These are phyloP conservation scores for Lasiosphaeria miniovina DNA, from an alignment of 495 filamentous ascomycete genomes.

Conservation along the genomic window DNA sequence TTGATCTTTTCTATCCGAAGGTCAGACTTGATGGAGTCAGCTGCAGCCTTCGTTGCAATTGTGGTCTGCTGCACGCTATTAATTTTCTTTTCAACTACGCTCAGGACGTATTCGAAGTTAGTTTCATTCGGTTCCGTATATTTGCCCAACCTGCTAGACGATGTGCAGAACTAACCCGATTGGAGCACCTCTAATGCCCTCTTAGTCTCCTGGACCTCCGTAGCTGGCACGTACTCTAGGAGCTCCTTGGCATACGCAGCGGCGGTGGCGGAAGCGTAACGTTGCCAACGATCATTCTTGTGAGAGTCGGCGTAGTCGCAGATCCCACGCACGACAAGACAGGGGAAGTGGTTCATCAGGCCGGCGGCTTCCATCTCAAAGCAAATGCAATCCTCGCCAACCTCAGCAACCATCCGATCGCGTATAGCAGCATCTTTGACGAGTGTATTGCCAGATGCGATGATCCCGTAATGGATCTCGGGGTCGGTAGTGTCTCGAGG, in stretches of 20 bases:
- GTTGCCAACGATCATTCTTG: constrained; percentile 37
- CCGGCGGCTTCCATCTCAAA: constrained; percentile 33
- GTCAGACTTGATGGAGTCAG: not conserved
- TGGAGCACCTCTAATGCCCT: not conserved
- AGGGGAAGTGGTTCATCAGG: constrained; percentile 19
- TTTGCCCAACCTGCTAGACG: no score
- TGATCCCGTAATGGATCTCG: constrained; percentile 37
- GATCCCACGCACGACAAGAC: constrained; percentile 36
- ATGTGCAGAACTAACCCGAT: not conserved
- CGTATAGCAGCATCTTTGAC: constrained; percentile 23
- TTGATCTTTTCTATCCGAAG: not conserved
- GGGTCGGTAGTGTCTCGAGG: constrained; percentile 17
- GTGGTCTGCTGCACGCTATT: not conserved
- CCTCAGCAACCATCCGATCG: constrained; percentile 1
- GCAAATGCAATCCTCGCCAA: constrained; percentile 18
- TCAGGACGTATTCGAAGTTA: not conserved
- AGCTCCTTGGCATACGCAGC: constrained; percentile 37
- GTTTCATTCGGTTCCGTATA: no score
- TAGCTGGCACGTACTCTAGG: not conserved
- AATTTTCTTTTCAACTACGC: not conserved
- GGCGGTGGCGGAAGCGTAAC: constrained; percentile 35
- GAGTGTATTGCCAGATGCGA: constrained; percentile 41
- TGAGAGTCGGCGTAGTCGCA: constrained; percentile 42
- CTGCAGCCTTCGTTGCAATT: not conserved
- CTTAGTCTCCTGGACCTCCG: not conserved